These are phyloP conservation scores for Rhynchospora tenuis DNA, from an alignment of 176 grass and related monocot species.

Conservation along the genomic window DNA sequence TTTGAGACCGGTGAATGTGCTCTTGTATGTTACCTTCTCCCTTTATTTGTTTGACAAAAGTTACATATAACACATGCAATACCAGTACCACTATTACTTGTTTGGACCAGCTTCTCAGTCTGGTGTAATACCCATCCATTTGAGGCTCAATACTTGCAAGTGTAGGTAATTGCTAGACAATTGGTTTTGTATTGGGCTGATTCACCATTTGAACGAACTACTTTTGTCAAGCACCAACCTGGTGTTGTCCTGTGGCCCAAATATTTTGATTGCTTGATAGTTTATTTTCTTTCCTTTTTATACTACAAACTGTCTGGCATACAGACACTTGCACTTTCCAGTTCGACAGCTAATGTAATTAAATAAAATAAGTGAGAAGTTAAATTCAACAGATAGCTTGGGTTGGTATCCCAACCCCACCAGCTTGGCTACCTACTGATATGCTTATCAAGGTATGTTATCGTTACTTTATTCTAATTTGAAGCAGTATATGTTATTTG, in stretches of 20 bases:
- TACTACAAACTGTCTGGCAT: background rate
- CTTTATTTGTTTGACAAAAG: background rate
- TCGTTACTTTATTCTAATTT: background rate
- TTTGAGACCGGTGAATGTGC: constrained; percentile 88
- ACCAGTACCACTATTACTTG: background rate
- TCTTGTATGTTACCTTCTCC: constrained; percentile 37
- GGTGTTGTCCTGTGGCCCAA: background rate
- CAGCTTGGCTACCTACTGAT: constrained; percentile 87
- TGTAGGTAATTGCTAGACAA: background rate
- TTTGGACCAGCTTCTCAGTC: background rate
- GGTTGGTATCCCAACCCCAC: constrained; percentile 87
- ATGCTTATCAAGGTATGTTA: constrained; percentile 88
- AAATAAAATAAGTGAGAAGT: background rate
- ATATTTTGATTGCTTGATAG: background rate
- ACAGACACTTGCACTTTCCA: background rate
- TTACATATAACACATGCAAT: background rate
- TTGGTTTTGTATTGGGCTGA: background rate
- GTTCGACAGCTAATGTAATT: background rate
- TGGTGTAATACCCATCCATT: background rate
- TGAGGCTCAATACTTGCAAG: background rate
- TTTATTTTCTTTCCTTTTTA: background rate
- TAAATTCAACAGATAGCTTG: constrained; percentile 56
- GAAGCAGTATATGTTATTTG: background rate
- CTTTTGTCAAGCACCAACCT: background rate
- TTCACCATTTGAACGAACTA: background rate